These are phyloP conservation scores for Xylariomycetidae sp. DNA, from an alignment of 2,329 filamentous ascomycete species.

Conservation along the genomic window DNA sequence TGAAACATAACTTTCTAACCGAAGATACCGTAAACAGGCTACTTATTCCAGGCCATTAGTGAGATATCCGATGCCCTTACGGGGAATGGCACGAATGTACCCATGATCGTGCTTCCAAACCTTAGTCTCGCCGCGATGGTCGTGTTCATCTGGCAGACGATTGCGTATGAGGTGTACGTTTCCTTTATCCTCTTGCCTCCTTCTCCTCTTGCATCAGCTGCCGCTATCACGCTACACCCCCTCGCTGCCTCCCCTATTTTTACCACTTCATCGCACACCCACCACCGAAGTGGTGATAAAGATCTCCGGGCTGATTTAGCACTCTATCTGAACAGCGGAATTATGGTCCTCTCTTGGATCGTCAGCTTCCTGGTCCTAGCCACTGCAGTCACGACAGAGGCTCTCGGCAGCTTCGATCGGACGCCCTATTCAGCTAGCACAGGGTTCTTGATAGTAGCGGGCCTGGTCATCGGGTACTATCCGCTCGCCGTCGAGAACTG, in stretches of 20 bases:
- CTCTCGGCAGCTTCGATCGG: too few species aligned
- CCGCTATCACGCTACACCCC: not conserved
- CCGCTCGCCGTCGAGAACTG: not conserved
- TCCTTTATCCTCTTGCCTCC: not conserved
- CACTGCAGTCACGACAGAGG: too few species aligned
- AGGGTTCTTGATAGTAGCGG: not conserved
- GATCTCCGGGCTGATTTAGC: too few species aligned
- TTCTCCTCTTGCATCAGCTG: not conserved
- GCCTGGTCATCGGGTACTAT: not conserved
- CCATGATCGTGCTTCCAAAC: not conserved
- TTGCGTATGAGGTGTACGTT: not conserved
- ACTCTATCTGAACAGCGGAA: too few species aligned
- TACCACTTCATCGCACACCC: too few species aligned
- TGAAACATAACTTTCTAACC: too few species aligned
- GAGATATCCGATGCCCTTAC: not conserved
- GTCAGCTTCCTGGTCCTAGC: too few species aligned
- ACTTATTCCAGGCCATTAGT: not conserved
- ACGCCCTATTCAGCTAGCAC: too few species aligned
- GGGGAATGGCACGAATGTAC: not conserved
- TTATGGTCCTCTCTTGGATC: too few species aligned
- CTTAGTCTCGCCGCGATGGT: not conserved
- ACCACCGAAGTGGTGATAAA: too few species aligned
- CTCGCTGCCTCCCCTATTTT: not conserved
- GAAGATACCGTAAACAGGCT: constrained; percentile 1
- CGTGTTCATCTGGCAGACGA: not conserved